Percentiles rank a stretch among this genome's conserved stretches.
Conservation (phyloP, 1,284 basidiomycete species). For the Microstroma glucosiphilum region DNA sequence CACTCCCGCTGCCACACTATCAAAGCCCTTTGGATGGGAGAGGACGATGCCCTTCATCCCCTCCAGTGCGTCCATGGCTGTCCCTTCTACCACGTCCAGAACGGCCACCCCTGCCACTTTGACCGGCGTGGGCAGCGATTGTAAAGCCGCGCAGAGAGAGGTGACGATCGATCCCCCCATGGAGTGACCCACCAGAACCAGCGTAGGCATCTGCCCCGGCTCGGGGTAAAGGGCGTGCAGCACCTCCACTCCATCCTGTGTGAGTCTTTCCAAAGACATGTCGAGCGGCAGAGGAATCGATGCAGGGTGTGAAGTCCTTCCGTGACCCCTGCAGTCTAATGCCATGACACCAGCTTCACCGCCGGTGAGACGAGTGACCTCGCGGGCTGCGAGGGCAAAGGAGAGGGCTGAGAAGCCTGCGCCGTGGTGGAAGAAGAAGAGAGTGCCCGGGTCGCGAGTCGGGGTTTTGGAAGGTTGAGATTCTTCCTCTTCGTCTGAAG, state of each 20-base stretch:
- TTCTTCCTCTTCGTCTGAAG: slow-evolving; percentile 39
- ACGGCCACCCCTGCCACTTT: slow-evolving; percentile 73
- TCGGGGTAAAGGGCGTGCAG: slow-evolving; percentile 30
- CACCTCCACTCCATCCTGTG: slow-evolving; percentile 23
- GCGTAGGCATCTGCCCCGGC: slow-evolving; percentile 21
- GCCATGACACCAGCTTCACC: slow-evolving; percentile 77
- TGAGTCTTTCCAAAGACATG: slow-evolving; percentile 37
- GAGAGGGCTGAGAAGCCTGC: slow-evolving; percentile 83
- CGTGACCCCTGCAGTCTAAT: slow-evolving; percentile 81
- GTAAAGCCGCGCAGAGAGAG: slow-evolving; percentile 29
- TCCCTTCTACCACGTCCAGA: slow-evolving; percentile 93
- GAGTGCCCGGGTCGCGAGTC: slow-evolving; percentile 55
- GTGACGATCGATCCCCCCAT: slow-evolving; percentile 50
- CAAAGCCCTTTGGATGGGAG: slow-evolving; percentile 75
- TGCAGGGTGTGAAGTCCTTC: not conserved
- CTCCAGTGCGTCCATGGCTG: slow-evolving; percentile 84
- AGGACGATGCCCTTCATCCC: slow-evolving; percentile 85
- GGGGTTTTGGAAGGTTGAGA: slow-evolving; percentile 32
- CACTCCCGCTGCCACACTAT: slow-evolving; percentile 73
- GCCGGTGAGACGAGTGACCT: slow-evolving; percentile 60
- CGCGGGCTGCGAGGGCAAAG: slow-evolving; percentile 80
- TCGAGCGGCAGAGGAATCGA: slow-evolving; percentile 11
- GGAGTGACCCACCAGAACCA: slow-evolving; percentile 50
- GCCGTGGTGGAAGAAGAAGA: slow-evolving; percentile 88
- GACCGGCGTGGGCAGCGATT: not conserved